Percentiles rank a stretch among this genome's conserved stretches.
These are phyloP conservation scores for Helotiales sp. DNA, from an alignment of 2,329 filamentous ascomycete species.

Conservation along the genomic window DNA sequence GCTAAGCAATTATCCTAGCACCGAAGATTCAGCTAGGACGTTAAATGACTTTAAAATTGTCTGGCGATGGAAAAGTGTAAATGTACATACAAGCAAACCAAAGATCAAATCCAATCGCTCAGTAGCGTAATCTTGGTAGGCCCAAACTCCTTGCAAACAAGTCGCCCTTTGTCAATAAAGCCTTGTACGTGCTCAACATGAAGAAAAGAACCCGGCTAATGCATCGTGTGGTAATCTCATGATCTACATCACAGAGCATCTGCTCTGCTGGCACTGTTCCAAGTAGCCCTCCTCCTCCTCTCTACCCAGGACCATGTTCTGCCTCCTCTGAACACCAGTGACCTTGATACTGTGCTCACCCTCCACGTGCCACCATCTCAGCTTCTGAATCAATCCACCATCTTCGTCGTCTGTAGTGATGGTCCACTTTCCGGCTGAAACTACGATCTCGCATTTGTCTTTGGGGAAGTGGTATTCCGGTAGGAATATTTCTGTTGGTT, in stretches of 20 bases:
- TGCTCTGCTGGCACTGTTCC: slow-evolving; percentile 64
- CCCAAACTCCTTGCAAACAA: neutral
- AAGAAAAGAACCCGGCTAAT: slow-evolving; percentile 3
- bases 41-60: neutral
- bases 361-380: slow-evolving; percentile 92
- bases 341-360: slow-evolving; percentile 83
- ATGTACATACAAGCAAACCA: neutral
- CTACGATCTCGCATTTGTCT: slow-evolving; percentile 71
- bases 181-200: neutral
- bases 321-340: slow-evolving; percentile 71
- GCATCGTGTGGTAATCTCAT: slow-evolving; percentile 14
- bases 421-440: slow-evolving; percentile 88
- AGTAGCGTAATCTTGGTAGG: neutral
- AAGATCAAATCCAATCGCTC: slow-evolving; percentile 4
- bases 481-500: slow-evolving; percentile 82
- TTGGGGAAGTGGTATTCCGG: slow-evolving; percentile 92
- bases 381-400: slow-evolving; percentile 70
- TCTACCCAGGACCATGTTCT: slow-evolving; percentile 56
- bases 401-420: slow-evolving; percentile 76
- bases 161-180: neutral
- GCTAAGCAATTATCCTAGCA: too few relatives aligned
- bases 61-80: neutral
- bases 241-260: slow-evolving; percentile 55
- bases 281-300: slow-evolving; percentile 77
- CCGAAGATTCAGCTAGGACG: too few relatives aligned